phyloP scores from a whole-genome alignment of 2,329 filamentous ascomycete genomes.

The Cryphonectria nitschkei region DNA sequence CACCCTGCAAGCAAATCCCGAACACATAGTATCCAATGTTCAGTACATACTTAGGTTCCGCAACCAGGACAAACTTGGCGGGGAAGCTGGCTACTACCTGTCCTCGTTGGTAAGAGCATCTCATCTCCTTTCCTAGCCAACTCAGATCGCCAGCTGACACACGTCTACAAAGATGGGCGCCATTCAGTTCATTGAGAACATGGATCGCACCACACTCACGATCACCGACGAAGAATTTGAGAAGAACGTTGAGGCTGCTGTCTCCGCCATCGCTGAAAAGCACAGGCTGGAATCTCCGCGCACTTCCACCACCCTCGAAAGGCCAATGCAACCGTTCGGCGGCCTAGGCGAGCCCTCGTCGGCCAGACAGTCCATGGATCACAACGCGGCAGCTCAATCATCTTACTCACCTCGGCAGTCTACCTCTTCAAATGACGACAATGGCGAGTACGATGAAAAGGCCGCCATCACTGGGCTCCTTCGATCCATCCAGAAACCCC shows the following conservation, averaged over 20 bases:
- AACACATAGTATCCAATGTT: slow-evolving; percentile 94
- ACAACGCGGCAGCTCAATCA: slow-evolving; percentile 36
- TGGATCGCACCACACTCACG: slow-evolving; percentile 91
- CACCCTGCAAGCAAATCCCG: slow-evolving; percentile 90
- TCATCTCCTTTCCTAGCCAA: not conserved
- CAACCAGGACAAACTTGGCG: slow-evolving; percentile 94
- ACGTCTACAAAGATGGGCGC: slow-evolving; percentile 73
- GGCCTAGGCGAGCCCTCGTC: slow-evolving; percentile 52
- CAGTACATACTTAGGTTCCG: slow-evolving; percentile 97
- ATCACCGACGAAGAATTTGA: slow-evolving; percentile 97
- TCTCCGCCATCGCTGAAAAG: slow-evolving; percentile 92
- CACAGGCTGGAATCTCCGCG: slow-evolving; percentile 63
- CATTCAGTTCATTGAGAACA: slow-evolving; percentile 93
- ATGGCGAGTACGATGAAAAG: slow-evolving; percentile 66
- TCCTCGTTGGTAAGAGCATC: slow-evolving; percentile 73
- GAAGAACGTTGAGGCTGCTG: slow-evolving; percentile 91
- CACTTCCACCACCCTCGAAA: slow-evolving; percentile 52
- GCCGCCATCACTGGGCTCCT: slow-evolving; percentile 84
- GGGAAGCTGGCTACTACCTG: slow-evolving; percentile 98
- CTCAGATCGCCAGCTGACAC: not conserved
- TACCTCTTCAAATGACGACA: slow-evolving; percentile 58
- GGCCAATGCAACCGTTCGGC: slow-evolving; percentile 36
- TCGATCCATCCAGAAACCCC: slow-evolving; percentile 85
- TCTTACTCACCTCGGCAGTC: slow-evolving; percentile 54
- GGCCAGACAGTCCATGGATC: slow-evolving; percentile 48